These are phyloP conservation scores for Coemansia sp. DNA, from an alignment of 192 early-diverging fungal species.

Conservation along the genomic window DNA sequence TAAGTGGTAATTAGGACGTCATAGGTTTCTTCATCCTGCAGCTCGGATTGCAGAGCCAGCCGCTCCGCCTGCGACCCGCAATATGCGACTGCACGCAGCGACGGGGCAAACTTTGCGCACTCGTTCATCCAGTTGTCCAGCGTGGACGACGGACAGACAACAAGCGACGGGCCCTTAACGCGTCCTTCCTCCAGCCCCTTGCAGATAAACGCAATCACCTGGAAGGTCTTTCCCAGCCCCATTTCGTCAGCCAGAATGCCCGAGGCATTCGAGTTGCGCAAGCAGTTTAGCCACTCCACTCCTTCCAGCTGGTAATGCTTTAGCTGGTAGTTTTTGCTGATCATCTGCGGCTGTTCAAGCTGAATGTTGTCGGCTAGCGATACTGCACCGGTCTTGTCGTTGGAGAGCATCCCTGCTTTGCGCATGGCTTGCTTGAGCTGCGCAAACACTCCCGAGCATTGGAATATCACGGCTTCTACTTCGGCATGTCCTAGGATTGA, in stretches of 20 bases:
- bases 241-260: slow-evolving; percentile 81
- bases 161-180: slow-evolving; percentile 63
- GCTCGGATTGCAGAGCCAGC: slow-evolving; percentile 53
- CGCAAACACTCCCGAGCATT: slow-evolving; percentile 46
- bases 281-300: slow-evolving; percentile 76
- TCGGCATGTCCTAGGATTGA: slow-evolving; percentile 45
- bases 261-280: slow-evolving; percentile 70
- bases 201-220: slow-evolving; percentile 79
- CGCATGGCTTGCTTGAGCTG: slow-evolving; percentile 38
- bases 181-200: slow-evolving; percentile 33
- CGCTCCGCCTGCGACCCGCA: slow-evolving; percentile 63
- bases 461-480: slow-evolving; percentile 50
- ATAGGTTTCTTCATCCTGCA: slow-evolving; percentile 53
- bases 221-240: slow-evolving; percentile 92
- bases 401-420: slow-evolving; percentile 29
- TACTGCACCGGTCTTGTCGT: slow-evolving; percentile 49
- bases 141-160: slow-evolving; percentile 86
- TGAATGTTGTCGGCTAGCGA: slow-evolving; percentile 30
- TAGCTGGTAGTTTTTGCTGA: slow-evolving; percentile 63
- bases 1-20: slow-evolving; percentile 83
- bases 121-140: slow-evolving; percentile 92
- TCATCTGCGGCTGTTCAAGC: slow-evolving; percentile 56
- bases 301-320: slow-evolving; percentile 87
- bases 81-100: slow-evolving; percentile 59
- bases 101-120: slow-evolving; percentile 66